A percentile compares a stretch with the other conserved stretches of the same genome.
phyloP scores from a whole-genome alignment of 345 rosid species.

The Noccaea caerulescens region DNA sequence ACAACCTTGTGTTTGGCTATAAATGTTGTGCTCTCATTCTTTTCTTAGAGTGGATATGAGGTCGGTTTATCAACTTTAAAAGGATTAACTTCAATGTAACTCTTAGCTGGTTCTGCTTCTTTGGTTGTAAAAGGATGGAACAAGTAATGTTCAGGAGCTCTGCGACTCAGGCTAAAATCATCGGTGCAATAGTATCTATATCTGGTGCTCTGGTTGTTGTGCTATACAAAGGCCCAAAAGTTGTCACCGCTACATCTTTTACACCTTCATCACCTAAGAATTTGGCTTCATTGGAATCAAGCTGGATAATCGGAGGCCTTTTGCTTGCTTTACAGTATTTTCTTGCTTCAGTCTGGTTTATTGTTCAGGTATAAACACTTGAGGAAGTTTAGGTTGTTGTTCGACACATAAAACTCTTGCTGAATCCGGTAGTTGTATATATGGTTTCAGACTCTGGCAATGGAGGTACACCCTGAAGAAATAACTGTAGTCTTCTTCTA shows the following conservation, averaged over 20 bases:
- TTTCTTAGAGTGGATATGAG: too few relatives aligned
- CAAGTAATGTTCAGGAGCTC: constrained; percentile 21
- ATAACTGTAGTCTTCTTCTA: constrained; percentile 36
- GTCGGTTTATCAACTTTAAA: too few relatives aligned
- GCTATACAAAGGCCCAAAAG: constrained; percentile 32
- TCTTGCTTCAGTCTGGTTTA: constrained; percentile 25
- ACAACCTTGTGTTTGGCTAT: too few relatives aligned
- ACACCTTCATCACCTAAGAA: neutral
- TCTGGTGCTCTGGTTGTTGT: constrained; percentile 35
- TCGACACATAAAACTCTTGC: neutral
- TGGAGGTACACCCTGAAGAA: constrained; percentile 48
- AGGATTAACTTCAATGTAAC: too few relatives aligned
- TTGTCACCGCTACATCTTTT: neutral
- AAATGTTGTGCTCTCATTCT: too few relatives aligned
- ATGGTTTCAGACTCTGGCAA: constrained; percentile 42
- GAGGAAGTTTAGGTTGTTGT: neutral
- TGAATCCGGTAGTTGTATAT: neutral
- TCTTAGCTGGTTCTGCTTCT: neutral
- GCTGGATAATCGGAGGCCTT: constrained; percentile 27
- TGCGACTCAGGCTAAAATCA: constrained; percentile 23
- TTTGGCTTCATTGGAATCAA: constrained; percentile 13
- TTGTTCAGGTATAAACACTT: constrained; percentile 26
- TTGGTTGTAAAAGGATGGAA: constrained; percentile 22
- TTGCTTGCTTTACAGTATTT: constrained; percentile 25
- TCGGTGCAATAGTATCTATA: constrained; percentile 26